These are phyloP conservation scores for Pseudonitzschia delicatissima DNA, from an alignment of 108 stramenopile genomes.

Conservation along the genomic window DNA sequence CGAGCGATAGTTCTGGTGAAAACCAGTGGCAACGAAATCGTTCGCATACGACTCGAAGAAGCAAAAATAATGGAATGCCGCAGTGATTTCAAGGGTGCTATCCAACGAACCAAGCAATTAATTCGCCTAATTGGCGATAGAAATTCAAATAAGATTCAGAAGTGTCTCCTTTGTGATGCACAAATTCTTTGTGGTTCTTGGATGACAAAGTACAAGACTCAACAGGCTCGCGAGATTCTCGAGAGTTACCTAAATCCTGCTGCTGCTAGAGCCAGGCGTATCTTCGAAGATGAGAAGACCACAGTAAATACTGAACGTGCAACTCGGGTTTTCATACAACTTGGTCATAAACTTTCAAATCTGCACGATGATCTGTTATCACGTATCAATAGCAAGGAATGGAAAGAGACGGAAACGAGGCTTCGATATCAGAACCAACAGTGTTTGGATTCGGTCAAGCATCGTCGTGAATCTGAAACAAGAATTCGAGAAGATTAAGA, in stretches of 20 bases:
- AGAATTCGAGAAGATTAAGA: neutral
- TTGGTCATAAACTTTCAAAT: constrained; percentile 59
- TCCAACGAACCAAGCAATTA: constrained; percentile 54
- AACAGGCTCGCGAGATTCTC: constrained; percentile 53
- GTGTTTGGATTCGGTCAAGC: constrained; percentile 18
- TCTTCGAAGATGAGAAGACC: constrained; percentile 23
- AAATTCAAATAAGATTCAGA: neutral
- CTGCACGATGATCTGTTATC: constrained; percentile 45
- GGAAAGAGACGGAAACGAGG: constrained; percentile 49
- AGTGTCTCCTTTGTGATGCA: constrained; percentile 36
- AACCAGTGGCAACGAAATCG: constrained; percentile 13
- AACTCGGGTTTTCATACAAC: constrained; percentile 42
- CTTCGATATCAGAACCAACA: constrained; percentile 20
- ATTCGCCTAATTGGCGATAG: constrained; percentile 37
- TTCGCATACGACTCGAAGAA: constrained; percentile 68
- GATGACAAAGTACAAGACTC: constrained; percentile 75
- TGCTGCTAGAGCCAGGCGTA: constrained; percentile 30
- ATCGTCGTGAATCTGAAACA: neutral
- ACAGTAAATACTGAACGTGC: constrained; percentile 25
- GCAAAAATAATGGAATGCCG: constrained; percentile 57
- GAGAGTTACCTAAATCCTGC: constrained; percentile 66
- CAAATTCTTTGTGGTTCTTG: constrained; percentile 59
- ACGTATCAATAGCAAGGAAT: constrained; percentile 60
- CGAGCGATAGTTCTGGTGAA: neutral
- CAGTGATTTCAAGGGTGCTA: constrained; percentile 55